phyloP scores from a whole-genome alignment of 306 rosid genomes.

The Begonia fuchsioides region DNA sequence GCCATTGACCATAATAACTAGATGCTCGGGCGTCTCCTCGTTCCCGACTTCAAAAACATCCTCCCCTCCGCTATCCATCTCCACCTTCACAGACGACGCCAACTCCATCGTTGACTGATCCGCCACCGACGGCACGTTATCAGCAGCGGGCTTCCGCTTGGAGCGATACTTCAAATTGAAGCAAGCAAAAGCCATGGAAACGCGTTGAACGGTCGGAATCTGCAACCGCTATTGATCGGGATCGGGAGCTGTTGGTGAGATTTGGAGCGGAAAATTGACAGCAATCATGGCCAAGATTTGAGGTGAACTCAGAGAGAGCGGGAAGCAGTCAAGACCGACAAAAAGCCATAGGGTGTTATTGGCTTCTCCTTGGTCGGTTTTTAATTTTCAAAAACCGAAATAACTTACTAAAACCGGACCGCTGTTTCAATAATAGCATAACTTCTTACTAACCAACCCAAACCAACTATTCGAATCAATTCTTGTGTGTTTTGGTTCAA shows the following conservation, averaged over 20 bases:
- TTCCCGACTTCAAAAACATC: constrained; percentile 17
- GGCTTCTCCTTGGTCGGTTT: no score
- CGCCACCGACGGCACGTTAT: constrained; percentile 11
- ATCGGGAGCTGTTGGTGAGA: constrained; percentile 8
- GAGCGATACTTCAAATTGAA: constrained; percentile 13
- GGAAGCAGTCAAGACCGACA: not conserved
- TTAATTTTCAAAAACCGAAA: no score
- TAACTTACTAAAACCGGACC: no score
- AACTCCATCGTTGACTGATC: constrained; percentile 24
- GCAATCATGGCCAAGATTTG: constrained; percentile 22
- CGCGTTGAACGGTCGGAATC: not conserved
- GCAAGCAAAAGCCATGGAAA: constrained; percentile 2
- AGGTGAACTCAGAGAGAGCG: constrained; percentile 1
- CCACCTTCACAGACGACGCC: constrained; percentile 20
- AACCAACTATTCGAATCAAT: no score
- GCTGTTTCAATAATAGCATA: no score
- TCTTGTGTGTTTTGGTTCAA: no score
- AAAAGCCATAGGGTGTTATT: no score
- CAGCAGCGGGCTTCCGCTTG: constrained; percentile 1
- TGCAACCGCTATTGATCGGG: constrained; percentile 1
- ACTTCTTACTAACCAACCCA: no score
- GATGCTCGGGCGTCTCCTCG: constrained; percentile 33
- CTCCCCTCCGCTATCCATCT: constrained; percentile 25
- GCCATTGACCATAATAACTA: constrained; percentile 85
- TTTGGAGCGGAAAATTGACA: constrained; percentile 13